Conservation (phyloP, 2,329 filamentous ascomycete species). For the Colletotrichum trifolii region DNA sequence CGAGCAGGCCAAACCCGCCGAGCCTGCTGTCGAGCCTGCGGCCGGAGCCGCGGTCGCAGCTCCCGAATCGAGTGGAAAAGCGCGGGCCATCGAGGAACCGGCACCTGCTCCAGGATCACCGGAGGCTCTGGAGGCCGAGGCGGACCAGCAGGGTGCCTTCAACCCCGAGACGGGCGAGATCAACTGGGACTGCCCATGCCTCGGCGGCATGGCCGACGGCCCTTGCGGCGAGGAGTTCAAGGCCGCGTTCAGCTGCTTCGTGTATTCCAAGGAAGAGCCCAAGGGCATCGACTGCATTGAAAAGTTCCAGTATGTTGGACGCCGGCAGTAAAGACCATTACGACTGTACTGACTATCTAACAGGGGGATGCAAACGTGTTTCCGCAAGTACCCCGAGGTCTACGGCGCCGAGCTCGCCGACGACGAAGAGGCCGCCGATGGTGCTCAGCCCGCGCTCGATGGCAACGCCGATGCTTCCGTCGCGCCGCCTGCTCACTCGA, state of each 20-base stretch:
- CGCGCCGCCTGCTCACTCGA: conserved; percentile 9
- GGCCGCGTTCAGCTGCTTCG: conserved; percentile 96
- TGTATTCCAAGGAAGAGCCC: conserved; percentile 92
- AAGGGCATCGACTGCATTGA: conserved; percentile 99
- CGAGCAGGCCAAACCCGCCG: conserved; percentile 40
- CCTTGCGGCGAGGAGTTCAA: conserved; percentile 97
- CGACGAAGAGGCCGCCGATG: conserved; percentile 65
- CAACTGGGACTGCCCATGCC: conserved; percentile 99
- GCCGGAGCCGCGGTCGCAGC: conserved; percentile 38
- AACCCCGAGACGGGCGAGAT: conserved; percentile 99
- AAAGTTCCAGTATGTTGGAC: conserved; percentile 84
- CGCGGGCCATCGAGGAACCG: conserved; percentile 36
- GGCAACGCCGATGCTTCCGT: conserved; percentile 38
- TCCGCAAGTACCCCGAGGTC: conserved; percentile 89
- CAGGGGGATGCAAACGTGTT: conserved; percentile 97
- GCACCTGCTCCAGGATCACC: conserved; percentile 49
- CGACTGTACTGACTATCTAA: conserved; percentile 44
- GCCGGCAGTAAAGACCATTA: not conserved
- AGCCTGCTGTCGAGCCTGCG: conserved; percentile 36
- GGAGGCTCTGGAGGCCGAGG: conserved; percentile 79
- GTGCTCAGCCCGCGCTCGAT: conserved; percentile 43
- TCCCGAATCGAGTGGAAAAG: conserved; percentile 37
- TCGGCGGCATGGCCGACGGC: conserved; percentile 96
- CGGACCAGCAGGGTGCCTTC: conserved; percentile 89
- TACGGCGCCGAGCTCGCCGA: conserved; percentile 90